Percentiles rank a stretch among this genome's conserved stretches.
Evolutionary conservation across 2,329 filamentous ascomycete genomes (phyloP).

Genomic region (Cercospora sojina): DNA sequence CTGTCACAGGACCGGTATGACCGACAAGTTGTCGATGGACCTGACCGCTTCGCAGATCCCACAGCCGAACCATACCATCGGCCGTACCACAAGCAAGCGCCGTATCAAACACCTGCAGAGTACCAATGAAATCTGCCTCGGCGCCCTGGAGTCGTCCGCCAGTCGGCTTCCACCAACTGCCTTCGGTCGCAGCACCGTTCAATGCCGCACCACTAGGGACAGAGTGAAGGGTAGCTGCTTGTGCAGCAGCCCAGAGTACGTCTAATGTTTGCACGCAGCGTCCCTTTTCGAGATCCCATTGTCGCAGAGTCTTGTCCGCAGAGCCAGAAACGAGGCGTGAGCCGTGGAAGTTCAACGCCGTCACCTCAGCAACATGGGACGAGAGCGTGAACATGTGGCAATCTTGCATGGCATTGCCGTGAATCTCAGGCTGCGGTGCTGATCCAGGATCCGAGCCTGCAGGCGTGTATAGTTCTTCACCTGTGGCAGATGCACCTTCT

Average conservation of each 20-base stretch:
- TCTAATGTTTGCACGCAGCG: conserved; percentile 96
- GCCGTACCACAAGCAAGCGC: conserved; percentile 94
- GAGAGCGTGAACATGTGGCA: conserved; percentile 85
- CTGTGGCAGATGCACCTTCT: conserved; percentile 22
- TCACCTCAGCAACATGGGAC: conserved; percentile 91
- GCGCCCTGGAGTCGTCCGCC: conserved; percentile 57
- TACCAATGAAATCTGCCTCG: conserved; percentile 87
- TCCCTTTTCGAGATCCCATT: conserved; percentile 98
- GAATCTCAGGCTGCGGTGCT: conserved; percentile 56
- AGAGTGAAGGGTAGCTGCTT: conserved; percentile 62
- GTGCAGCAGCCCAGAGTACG: conserved; percentile 95
- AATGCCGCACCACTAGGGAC: conserved; percentile 25
- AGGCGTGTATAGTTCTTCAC: conserved; percentile 34
- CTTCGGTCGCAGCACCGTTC: conserved; percentile 17
- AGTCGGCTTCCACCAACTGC: conserved; percentile 69
- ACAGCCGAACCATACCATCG: conserved; percentile 93
- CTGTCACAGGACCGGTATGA: conserved; percentile 91
- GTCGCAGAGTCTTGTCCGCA: conserved; percentile 92
- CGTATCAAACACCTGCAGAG: conserved; percentile 92
- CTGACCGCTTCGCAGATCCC: conserved; percentile 94
- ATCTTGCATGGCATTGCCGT: conserved; percentile 76
- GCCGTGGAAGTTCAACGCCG: conserved; percentile 84
- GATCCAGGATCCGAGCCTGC: conserved; percentile 24
- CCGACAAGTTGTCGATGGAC: conserved; percentile 96
- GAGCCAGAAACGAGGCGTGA: conserved; percentile 93